These are phyloP conservation scores for Pyrenochaeta sp. DNA, from an alignment of 2,329 filamentous ascomycete species.

Conservation along the genomic window DNA sequence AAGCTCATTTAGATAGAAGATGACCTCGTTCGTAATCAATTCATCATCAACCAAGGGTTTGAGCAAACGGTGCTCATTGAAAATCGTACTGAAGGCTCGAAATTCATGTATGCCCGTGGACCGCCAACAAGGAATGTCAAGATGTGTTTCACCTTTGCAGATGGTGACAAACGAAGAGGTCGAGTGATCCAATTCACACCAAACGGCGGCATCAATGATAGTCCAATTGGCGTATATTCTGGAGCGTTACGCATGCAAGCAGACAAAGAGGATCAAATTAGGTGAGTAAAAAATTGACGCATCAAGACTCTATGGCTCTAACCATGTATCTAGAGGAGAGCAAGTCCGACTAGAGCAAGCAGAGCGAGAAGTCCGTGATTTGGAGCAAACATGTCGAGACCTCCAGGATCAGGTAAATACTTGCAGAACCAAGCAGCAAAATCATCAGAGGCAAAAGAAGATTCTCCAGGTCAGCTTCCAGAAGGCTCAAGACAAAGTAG, in stretches of 20 bases:
- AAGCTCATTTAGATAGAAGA: slow-evolving; percentile 71
- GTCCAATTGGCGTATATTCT: slow-evolving; percentile 62
- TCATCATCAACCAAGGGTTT: slow-evolving; percentile 83
- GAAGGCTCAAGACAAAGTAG: slow-evolving; percentile 67
- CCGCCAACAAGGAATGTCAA: slow-evolving; percentile 70
- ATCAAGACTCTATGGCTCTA: neutral
- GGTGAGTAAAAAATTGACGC: slow-evolving; percentile 40
- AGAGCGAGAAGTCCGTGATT: slow-evolving; percentile 46
- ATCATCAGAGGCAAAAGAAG: slow-evolving; percentile 58
- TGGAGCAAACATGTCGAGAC: slow-evolving; percentile 44
- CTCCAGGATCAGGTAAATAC: slow-evolving; percentile 53
- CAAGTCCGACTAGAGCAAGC: slow-evolving; percentile 61
- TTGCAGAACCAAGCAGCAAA: slow-evolving; percentile 59
- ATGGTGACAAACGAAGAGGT: slow-evolving; percentile 69
- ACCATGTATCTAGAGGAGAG: slow-evolving; percentile 47
- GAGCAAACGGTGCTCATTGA: slow-evolving; percentile 85
- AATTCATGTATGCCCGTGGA: slow-evolving; percentile 70
- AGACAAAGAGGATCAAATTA: slow-evolving; percentile 74
- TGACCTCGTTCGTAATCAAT: slow-evolving; percentile 76
- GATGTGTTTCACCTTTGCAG: slow-evolving; percentile 74
- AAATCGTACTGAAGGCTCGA: slow-evolving; percentile 70
- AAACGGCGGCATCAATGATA: slow-evolving; percentile 59
- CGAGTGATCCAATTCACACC: slow-evolving; percentile 51
- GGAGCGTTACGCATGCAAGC: slow-evolving; percentile 78
- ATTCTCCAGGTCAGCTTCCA: slow-evolving; percentile 67